Evolutionary conservation across 306 rosid genomes (phyloP).

Genomic region (Quercus glauca): DNA sequence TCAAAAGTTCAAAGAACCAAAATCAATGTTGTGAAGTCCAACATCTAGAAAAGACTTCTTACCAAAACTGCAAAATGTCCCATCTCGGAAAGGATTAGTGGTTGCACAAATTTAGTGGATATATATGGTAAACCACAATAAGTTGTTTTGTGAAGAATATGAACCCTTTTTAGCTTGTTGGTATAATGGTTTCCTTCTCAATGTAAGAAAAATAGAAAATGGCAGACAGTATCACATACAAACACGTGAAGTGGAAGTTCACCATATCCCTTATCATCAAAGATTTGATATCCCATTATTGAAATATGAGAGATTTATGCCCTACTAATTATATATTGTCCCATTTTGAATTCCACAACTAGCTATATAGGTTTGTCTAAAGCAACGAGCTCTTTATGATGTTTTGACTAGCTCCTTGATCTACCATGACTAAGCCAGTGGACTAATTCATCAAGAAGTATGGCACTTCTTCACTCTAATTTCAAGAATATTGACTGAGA

Average conservation of each 20-base stretch:
- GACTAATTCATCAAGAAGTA: not conserved
- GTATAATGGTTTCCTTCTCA: constrained; percentile 23
- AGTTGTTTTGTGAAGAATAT: constrained; percentile 16
- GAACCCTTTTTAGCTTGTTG: constrained; percentile 15
- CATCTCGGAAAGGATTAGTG: constrained; percentile 7
- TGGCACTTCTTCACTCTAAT: not conserved
- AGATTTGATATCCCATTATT: constrained; percentile 19
- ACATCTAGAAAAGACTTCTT: not conserved
- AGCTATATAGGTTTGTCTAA: not conserved
- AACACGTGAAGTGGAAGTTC: constrained; percentile 35
- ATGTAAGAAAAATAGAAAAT: constrained; percentile 17
- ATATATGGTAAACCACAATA: constrained; percentile 9
- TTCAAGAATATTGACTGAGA: not conserved
- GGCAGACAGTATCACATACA: constrained; percentile 44
- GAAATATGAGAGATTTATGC: constrained; percentile 4
- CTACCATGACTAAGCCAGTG: not conserved
- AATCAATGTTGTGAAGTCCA: not conserved
- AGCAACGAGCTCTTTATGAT: not conserved
- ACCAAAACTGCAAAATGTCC: not conserved
- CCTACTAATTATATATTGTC: not conserved
- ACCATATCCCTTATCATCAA: constrained; percentile 26
- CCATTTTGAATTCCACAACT: not conserved
- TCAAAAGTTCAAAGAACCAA: not conserved
- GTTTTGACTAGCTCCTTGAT: not conserved
- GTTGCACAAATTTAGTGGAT: constrained; percentile 34